Base-by-base conservation (phyloP, 305 asterid species). In the Fraxinus dipetala region DNA sequence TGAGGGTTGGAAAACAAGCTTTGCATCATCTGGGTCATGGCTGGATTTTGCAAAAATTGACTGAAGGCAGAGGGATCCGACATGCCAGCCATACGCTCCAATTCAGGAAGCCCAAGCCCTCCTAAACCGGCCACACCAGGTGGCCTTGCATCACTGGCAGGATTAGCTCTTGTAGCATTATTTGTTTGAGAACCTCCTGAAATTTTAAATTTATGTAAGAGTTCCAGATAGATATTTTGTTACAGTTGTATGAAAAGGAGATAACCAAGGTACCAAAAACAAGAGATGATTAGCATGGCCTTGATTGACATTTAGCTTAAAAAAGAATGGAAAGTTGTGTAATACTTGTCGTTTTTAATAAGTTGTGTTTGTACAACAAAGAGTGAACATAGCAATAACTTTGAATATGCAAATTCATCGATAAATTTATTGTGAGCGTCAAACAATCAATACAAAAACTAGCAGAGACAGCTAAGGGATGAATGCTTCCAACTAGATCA, bases 1-100 rank as follows among this genome's bases (percentile, higher is more conserved):
- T 89, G 93, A 43, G 93, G 95, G 84, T 91, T 90, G 67, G 97
- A 92, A 80, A 92, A 90, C 84, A 90, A 81, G 86, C 87, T 91
- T 69, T 87, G 93, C 90, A 85, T 88, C 93, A 90, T 91, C 89
- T 92, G 95, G 32, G 90, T 34, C 79, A 90, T 73, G 30, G 90
- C 87, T 74, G 93, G 94, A 79, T 85, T 90, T 82, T 90, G 91
- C 89, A 89, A n/a, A 48, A 91, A 61, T 81, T 89, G 93, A 77
- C 78, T 85, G 32, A 85, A 61, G 14, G 83, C 11, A 40, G 92
- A 65, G 22, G 90, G 54, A 83, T 88, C 91, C 26, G 83, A 79
- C 84, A 80, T 78, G 72, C 91, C 79, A 3, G 14, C 87, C 56
- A 87, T 30, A 28, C 78, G 86, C 48, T 86, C 88, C 76, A 86